phyloP scores from a whole-genome alignment of 768 basidiomycete species.

The Suillus occidentalis region DNA sequence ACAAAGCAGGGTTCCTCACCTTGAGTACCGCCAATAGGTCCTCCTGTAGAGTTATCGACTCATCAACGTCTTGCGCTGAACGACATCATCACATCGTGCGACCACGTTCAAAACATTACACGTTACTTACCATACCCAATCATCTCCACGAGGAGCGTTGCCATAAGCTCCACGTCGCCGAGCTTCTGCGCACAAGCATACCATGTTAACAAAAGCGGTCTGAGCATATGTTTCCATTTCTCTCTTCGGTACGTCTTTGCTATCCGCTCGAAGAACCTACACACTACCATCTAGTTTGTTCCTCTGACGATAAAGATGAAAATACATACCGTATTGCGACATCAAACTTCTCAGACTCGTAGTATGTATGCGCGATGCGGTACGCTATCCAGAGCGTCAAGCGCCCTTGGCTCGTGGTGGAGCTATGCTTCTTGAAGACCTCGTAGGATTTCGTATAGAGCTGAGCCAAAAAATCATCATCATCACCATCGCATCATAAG shows the following conservation, averaged over 20 bases:
- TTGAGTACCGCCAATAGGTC: conserved; percentile 73
- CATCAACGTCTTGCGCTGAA: conserved; percentile 45
- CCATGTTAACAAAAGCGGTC: conserved; percentile 75
- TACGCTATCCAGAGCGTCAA: conserved; percentile 89
- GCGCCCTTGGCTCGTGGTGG: conserved; percentile 62
- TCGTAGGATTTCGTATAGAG: conserved; percentile 95
- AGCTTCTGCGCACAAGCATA: conserved; percentile 79
- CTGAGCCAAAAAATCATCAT: conserved; percentile 38
- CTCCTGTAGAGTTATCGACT: conserved; percentile 55
- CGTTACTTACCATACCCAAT: conserved; percentile 63
- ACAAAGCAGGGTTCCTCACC: conserved; percentile 39
- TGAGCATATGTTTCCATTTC: conserved; percentile 73
- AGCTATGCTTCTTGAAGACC: conserved; percentile 77
- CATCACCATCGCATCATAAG: conserved; percentile 1
- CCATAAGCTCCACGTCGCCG: conserved; percentile 73
- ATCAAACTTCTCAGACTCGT: conserved; percentile 76
- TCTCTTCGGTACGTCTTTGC: conserved; percentile 86
- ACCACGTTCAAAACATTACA: neutral
- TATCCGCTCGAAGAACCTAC: conserved; percentile 91
- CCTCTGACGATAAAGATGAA: neutral
- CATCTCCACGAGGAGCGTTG: conserved; percentile 81
- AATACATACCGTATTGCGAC: conserved; percentile 76
- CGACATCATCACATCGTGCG: neutral
- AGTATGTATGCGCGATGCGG: conserved; percentile 87
- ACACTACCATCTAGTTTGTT: neutral